A percentile compares a stretch with the other conserved stretches of the same genome.
Evolutionary conservation across 192 early-diverging fungal genomes (phyloP).

Genomic region (Geranomyces variabilis): DNA sequence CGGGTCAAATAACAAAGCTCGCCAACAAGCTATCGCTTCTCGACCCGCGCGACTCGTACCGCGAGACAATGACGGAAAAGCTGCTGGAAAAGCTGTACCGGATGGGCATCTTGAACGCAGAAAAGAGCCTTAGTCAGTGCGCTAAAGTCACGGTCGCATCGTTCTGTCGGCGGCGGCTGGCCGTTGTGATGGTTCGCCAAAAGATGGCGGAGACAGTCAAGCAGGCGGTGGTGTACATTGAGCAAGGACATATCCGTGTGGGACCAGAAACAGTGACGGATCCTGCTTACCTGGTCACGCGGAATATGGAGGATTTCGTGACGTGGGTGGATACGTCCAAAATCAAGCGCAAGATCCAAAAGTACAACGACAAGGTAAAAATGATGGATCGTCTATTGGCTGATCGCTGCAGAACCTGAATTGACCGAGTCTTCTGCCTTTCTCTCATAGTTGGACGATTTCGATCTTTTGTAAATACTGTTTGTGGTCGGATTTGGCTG

Average conservation of each 20-base stretch:
- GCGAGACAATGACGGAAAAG: conserved; percentile 70
- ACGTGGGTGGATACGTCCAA: conserved; percentile 98
- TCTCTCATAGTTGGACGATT: conserved; percentile 75
- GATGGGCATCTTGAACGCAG: conserved; percentile 81
- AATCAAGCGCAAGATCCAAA: conserved; percentile 96
- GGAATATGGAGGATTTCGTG: conserved; percentile 93
- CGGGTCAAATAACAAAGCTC: conserved; percentile 78
- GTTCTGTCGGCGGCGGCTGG: conserved; percentile 84
- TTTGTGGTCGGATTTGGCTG: too few relatives aligned
- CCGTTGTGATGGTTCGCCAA: conserved; percentile 90
- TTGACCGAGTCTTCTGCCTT: neutral
- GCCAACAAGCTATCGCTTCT: conserved; percentile 83
- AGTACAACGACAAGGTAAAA: conserved; percentile 61
- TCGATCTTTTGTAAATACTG: conserved; percentile 71
- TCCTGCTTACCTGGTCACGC: conserved; percentile 82
- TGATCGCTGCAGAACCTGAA: neutral
- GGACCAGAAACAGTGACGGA: conserved; percentile 90
- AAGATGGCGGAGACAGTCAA: conserved; percentile 95
- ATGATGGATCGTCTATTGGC: too few relatives aligned
- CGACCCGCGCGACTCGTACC: conserved; percentile 82
- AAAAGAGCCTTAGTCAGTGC: conserved; percentile 74
- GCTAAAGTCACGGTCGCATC: conserved; percentile 84
- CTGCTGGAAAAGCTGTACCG: conserved; percentile 84
- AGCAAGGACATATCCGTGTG: conserved; percentile 94
- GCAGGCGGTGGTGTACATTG: conserved; percentile 85